A percentile compares a stretch with the other conserved stretches of the same genome.
Conservation (phyloP, 129 eudicot genomes). For the Heracleum sosnowskyi region DNA sequence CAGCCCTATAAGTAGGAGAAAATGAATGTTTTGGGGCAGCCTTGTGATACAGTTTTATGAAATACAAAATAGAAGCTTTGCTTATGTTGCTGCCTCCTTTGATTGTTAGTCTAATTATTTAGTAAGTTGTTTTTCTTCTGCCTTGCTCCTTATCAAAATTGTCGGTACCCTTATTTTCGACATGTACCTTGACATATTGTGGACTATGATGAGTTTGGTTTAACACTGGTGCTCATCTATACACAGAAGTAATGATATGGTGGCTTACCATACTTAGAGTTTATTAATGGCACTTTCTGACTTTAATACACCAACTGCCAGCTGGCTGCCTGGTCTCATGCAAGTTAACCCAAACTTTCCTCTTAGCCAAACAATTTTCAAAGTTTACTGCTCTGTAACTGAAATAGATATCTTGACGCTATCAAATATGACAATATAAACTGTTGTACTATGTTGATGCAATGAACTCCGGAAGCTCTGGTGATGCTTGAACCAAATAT, state of each 20-base stretch:
- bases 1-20: no score
- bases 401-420: not conserved
- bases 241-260: not conserved
- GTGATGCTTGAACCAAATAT: not conserved
- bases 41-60: not conserved
- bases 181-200: not conserved
- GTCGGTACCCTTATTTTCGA: not conserved
- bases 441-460: not conserved
- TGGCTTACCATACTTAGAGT: not conserved
- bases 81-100: not conserved
- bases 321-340: not conserved
- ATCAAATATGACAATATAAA: not conserved
- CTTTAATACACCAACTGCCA: not conserved
- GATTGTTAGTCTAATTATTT: not conserved
- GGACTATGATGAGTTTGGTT: not conserved
- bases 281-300: not conserved
- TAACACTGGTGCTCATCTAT: not conserved
- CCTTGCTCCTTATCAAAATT: not conserved
- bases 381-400: not conserved
- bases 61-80: no score
- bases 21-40: not conserved
- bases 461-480: not conserved
- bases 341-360: not conserved
- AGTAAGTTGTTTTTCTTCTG: not conserved
- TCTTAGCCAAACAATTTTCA: not conserved